Conservation (phyloP, 805 yeast species). For the Candida pseudofarinosa region DNA sequence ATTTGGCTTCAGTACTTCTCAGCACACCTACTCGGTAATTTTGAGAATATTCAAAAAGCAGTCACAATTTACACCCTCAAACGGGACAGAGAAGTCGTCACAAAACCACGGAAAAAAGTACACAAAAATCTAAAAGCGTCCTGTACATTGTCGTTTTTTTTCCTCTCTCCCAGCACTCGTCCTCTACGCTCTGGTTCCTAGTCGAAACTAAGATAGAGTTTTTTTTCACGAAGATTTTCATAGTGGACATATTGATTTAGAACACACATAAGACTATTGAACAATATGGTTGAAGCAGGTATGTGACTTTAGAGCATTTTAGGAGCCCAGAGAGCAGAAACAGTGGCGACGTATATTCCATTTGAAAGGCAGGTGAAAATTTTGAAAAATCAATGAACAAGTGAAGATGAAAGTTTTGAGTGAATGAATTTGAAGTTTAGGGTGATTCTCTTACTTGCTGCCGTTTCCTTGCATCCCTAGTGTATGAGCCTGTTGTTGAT, state of each 20-base stretch:
- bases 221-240: slow-evolving; percentile 6
- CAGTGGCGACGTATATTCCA: too few relatives aligned
- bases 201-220: background rate
- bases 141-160: background rate
- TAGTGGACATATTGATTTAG: background rate
- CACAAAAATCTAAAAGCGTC: background rate
- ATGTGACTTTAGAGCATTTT: slow-evolving; percentile 15
- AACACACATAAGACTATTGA: background rate
- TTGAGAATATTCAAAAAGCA: background rate
- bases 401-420: too few relatives aligned
- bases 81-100: background rate
- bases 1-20: background rate
- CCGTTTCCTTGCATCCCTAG: too few relatives aligned
- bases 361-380: too few relatives aligned
- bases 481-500: too few relatives aligned
- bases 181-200: background rate
- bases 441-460: too few relatives aligned
- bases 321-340: background rate
- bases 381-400: too few relatives aligned
- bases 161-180: background rate
- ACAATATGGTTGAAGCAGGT: slow-evolving; percentile 35
- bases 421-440: too few relatives aligned
- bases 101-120: background rate
- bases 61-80: background rate
- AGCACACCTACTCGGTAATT: background rate